Conservation (phyloP, 2,329 filamentous ascomycete species). For the Chaetomiaceae sp. region DNA sequence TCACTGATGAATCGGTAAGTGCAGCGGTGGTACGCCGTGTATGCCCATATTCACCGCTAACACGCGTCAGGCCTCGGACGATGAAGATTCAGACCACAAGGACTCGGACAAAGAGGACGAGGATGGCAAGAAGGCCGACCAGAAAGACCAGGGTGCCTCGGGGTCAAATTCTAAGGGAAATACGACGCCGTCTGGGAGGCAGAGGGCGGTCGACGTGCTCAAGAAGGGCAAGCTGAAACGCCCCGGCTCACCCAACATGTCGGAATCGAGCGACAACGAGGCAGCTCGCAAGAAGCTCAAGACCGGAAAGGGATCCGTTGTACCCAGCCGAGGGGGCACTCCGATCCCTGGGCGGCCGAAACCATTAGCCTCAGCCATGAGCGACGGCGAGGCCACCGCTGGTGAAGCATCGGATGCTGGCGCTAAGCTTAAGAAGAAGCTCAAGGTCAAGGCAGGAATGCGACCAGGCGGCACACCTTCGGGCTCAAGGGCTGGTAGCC, state of each 20-base stretch:
- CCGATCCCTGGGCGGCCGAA: constrained; percentile 46
- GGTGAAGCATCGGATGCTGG: constrained; percentile 61
- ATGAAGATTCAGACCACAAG: constrained; percentile 56
- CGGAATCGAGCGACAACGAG: constrained; percentile 89
- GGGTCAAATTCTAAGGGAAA: constrained; percentile 65
- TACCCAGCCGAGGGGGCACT: constrained; percentile 52
- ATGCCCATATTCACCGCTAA: neutral
- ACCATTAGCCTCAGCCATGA: constrained; percentile 54
- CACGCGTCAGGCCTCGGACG: constrained; percentile 47
- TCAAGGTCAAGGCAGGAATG: constrained; percentile 48
- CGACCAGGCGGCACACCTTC: constrained; percentile 49
- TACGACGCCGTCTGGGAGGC: constrained; percentile 50
- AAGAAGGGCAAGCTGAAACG: constrained; percentile 71
- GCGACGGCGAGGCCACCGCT: constrained; percentile 68
- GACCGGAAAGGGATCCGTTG: constrained; percentile 51
- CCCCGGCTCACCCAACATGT: constrained; percentile 78
- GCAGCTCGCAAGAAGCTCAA: constrained; percentile 74
- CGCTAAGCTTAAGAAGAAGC: constrained; percentile 49
- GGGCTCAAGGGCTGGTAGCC: constrained; percentile 60
- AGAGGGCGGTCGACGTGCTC: constrained; percentile 40
- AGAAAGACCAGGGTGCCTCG: constrained; percentile 44
- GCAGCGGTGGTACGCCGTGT: neutral
- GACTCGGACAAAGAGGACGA: constrained; percentile 55
- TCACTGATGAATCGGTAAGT: constrained; percentile 35
- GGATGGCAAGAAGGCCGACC: constrained; percentile 53